phyloP scores from a whole-genome alignment of 495 filamentous ascomycete genomes.

The Hyaloscypha bicolor region DNA sequence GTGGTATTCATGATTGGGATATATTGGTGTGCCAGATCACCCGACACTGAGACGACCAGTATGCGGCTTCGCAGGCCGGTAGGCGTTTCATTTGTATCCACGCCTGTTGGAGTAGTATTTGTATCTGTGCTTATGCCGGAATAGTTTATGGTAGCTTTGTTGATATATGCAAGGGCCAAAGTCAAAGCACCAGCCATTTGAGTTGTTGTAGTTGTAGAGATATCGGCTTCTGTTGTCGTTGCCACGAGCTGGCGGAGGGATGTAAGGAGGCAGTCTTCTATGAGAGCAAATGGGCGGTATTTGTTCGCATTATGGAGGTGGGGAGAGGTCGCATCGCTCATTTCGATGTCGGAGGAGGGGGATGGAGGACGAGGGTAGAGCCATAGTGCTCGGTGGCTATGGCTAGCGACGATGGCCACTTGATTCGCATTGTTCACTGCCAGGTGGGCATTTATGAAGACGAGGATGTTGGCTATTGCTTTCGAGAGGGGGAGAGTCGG shows the following conservation, averaged over 20 bases:
- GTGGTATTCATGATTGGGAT: conserved; percentile 98
- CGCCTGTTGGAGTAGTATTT: conserved; percentile 36
- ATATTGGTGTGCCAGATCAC: conserved; percentile 85
- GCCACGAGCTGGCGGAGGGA: conserved; percentile 71
- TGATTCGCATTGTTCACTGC: conserved; percentile 91
- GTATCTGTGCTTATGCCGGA: conserved; percentile 34
- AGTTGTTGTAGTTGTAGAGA: conserved; percentile 66
- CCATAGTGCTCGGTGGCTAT: conserved; percentile 81
- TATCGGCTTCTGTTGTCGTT: conserved; percentile 59
- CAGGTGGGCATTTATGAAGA: conserved; percentile 96
- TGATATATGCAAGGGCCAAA: conserved; percentile 85
- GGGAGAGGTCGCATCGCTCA: conserved; percentile 40
- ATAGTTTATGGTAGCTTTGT: conserved; percentile 53
- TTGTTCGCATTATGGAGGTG: conserved; percentile 71
- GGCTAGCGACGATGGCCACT: conserved; percentile 89
- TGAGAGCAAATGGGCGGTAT: conserved; percentile 84
- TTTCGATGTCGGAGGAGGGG: conserved; percentile 43
- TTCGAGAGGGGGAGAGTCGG: conserved; percentile 78
- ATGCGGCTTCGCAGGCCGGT: conserved; percentile 77
- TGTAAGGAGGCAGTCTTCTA: conserved; percentile 75
- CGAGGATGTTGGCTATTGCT: conserved; percentile 85
- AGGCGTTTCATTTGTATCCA: conserved; percentile 36
- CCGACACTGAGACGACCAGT: conserved; percentile 78
- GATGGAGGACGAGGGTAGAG: conserved; percentile 68
- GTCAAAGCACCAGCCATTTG: conserved; percentile 91